phyloP scores from a whole-genome alignment of 495 filamentous ascomycete species.

The Penicillium canescens region DNA sequence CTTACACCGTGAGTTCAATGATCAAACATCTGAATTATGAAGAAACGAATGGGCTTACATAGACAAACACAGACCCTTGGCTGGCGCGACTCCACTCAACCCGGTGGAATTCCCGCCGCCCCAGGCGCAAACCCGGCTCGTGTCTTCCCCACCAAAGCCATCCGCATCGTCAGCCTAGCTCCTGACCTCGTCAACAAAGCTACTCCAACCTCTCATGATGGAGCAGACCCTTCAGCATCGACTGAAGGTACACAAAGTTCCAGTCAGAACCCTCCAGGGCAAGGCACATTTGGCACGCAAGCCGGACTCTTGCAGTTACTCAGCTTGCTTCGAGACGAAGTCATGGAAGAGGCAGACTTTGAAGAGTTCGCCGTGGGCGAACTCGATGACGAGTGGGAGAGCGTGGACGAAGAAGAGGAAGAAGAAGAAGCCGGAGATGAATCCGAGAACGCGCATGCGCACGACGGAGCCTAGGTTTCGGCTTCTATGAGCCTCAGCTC shows the following conservation, averaged over 20 bases:
- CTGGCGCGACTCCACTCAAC: slow-evolving; percentile 27
- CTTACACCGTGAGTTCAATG: slow-evolving; percentile 32
- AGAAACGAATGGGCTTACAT: slow-evolving; percentile 9
- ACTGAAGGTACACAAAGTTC: slow-evolving; percentile 6
- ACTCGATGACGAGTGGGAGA: slow-evolving; percentile 19
- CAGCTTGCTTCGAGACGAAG: slow-evolving; percentile 30
- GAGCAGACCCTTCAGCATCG: neutral
- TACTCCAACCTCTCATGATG: neutral
- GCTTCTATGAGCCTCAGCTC: too few species aligned
- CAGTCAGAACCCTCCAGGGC: slow-evolving; percentile 3
- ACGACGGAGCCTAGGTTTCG: neutral
- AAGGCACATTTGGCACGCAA: slow-evolving; percentile 23
- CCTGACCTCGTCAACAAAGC: slow-evolving; percentile 19
- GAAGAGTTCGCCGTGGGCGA: slow-evolving; percentile 12
- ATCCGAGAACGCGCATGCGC: neutral
- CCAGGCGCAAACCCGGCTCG: slow-evolving; percentile 25
- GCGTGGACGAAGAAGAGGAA: slow-evolving; percentile 8
- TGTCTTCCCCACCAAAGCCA: slow-evolving; percentile 39
- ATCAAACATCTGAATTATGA: neutral
- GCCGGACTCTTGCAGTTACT: slow-evolving; percentile 30
- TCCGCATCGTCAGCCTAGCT: slow-evolving; percentile 37
- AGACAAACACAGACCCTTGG: slow-evolving; percentile 31
- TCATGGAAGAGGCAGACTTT: slow-evolving; percentile 17
- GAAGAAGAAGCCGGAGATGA: neutral
- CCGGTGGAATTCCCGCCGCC: slow-evolving; percentile 10